Evolutionary conservation across 495 filamentous ascomycete genomes (phyloP).

Genomic region (Penicillium fimorum): DNA sequence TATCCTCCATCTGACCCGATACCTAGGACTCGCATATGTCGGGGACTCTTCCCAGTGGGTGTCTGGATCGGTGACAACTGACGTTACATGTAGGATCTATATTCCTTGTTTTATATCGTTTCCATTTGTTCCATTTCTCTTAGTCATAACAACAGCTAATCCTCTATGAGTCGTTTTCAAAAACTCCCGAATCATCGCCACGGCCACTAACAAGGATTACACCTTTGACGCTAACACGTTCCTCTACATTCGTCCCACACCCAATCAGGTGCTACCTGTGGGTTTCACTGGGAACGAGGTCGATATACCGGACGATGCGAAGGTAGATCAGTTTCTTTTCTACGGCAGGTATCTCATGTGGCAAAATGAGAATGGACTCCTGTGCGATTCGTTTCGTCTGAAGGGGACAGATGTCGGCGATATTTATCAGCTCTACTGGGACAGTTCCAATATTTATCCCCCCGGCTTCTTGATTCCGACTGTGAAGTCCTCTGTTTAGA

Average conservation of each 20-base stretch:
- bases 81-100: slow-evolving; percentile 25
- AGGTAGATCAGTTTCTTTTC: slow-evolving; percentile 16
- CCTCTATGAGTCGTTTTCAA: slow-evolving; percentile 15
- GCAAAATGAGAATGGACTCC: slow-evolving; percentile 11
- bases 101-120: background rate
- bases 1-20: background rate
- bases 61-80: slow-evolving; percentile 21
- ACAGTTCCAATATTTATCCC: slow-evolving; percentile 21
- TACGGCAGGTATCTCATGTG: slow-evolving; percentile 26
- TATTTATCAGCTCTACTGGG: slow-evolving; percentile 26
- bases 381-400: slow-evolving; percentile 24
- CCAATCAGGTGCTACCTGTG: slow-evolving; percentile 15
- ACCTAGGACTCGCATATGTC: slow-evolving; percentile 25
- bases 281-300: slow-evolving; percentile 24
- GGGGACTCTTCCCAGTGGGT: slow-evolving; percentile 26
- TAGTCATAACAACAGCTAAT: background rate
- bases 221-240: slow-evolving; percentile 22
- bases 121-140: background rate
- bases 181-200: slow-evolving; percentile 14
- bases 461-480: slow-evolving; percentile 11
- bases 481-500: slow-evolving; percentile 11
- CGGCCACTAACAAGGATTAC: slow-evolving; percentile 20
- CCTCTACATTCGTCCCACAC: slow-evolving; percentile 24
- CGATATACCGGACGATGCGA: slow-evolving; percentile 16
- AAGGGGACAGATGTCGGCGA: slow-evolving; percentile 21